Conservation (phyloP, 805 yeast genomes). For the Ogataea parapolymorpha region DNA sequence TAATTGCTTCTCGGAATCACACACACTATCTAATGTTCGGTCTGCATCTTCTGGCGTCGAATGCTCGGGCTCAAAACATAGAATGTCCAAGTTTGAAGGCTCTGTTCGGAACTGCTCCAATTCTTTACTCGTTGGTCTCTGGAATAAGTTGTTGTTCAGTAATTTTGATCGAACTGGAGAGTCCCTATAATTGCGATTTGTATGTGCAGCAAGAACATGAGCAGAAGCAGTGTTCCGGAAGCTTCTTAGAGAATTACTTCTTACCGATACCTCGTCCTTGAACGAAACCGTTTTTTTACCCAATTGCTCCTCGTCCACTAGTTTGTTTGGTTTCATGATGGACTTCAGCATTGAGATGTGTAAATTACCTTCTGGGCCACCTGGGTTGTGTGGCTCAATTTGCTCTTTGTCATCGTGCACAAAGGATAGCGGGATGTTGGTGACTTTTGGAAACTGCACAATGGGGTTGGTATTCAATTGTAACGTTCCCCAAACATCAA, state of each 20-base stretch:
- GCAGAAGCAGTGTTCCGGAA: conserved; percentile 4
- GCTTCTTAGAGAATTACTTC: conserved; percentile 10
- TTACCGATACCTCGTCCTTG: conserved; percentile 16
- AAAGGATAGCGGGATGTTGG: conserved; percentile 7
- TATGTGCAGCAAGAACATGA: conserved; percentile 3
- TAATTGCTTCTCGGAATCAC: not conserved
- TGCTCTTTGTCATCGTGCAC: conserved; percentile 1
- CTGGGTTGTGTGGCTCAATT: not conserved
- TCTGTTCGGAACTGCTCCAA: not conserved
- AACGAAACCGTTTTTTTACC: conserved; percentile 21
- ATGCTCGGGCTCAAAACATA: conserved; percentile 24
- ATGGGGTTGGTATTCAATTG: conserved; percentile 7
- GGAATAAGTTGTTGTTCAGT: conserved; percentile 8
- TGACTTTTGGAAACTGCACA: not conserved
- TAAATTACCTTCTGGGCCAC: not conserved
- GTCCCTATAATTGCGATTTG: conserved; percentile 2
- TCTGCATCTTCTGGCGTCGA: conserved; percentile 16
- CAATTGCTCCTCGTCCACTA: conserved; percentile 10
- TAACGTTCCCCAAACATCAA: conserved; percentile 14
- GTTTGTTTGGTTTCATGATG: conserved; percentile 15
- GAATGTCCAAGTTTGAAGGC: conserved; percentile 10
- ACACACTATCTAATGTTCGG: conserved; percentile 10
- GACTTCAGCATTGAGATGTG: conserved; percentile 16
- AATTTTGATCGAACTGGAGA: conserved; percentile 9
- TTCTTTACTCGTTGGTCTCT: conserved; percentile 3